Evolutionary conservation across 169 alveolate genomes (phyloP).

Genomic region (Plasmodium coatneyi): DNA sequence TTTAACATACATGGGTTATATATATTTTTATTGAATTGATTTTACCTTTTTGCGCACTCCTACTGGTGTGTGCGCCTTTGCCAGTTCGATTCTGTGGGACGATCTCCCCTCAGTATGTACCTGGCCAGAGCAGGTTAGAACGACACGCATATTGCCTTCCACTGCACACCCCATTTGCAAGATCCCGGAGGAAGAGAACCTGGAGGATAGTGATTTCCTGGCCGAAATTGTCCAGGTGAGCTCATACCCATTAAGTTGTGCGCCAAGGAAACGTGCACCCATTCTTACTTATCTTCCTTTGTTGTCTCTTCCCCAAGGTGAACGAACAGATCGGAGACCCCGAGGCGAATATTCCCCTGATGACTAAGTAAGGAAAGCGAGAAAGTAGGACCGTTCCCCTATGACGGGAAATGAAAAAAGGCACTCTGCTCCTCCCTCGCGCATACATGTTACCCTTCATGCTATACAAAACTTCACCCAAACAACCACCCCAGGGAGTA

Average conservation of each 20-base stretch:
- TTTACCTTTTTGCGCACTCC: background rate
- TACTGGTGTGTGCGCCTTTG: background rate
- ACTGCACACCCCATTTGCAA: background rate
- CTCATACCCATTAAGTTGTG: background rate
- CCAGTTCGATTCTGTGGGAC: background rate
- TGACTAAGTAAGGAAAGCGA: slow-evolving; percentile 29
- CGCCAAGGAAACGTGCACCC: background rate
- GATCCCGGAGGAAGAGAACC: slow-evolving; percentile 56
- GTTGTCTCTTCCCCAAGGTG: background rate
- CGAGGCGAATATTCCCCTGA: slow-evolving; percentile 13
- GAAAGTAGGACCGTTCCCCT: background rate
- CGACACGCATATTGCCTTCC: background rate
- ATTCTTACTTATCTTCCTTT: background rate
- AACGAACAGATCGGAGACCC: slow-evolving; percentile 49
- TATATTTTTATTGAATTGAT: background rate
- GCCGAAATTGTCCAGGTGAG: background rate
- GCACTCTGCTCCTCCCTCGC: background rate
- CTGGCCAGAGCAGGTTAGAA: background rate
- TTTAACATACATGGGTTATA: background rate
- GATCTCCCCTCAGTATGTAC: background rate
- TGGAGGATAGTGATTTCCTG: slow-evolving; percentile 58
- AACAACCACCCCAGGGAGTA: slow-evolving; percentile 19
- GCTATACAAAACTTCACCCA: background rate
- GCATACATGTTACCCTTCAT: background rate
- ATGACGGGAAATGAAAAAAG: background rate